These are phyloP conservation scores for Capsella rubella DNA, from an alignment of 441 rosid genomes.

Conservation along the genomic window DNA sequence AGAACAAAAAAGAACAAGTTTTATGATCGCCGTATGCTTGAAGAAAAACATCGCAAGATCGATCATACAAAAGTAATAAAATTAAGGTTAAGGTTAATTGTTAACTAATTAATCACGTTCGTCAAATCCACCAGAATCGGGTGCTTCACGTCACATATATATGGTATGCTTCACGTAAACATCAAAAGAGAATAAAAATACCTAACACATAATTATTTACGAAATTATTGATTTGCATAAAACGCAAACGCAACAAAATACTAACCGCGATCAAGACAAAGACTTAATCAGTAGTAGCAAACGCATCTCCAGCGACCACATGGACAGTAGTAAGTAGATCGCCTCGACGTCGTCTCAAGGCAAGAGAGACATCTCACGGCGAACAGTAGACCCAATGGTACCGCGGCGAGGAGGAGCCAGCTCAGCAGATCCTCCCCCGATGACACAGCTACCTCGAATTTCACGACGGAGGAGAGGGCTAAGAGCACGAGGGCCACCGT, in stretches of 20 bases:
- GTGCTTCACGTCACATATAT: constrained; percentile 25
- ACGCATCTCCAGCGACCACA: constrained; percentile 54
- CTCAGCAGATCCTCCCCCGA: constrained; percentile 41
- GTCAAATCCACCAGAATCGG: constrained; percentile 27
- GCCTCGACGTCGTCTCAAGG: constrained; percentile 41
- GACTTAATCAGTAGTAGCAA: constrained; percentile 37
- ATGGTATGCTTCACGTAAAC: constrained; percentile 23
- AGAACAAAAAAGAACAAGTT: background rate
- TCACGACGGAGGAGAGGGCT: constrained; percentile 49
- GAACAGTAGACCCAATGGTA: constrained; percentile 40
- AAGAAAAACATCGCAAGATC: background rate
- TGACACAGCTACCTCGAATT: constrained; percentile 41
- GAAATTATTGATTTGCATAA: constrained; percentile 15
- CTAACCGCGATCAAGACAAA: constrained; percentile 28
- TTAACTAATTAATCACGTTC: constrained; percentile 2
- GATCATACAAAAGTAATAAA: constrained; percentile 3
- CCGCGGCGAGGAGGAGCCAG: constrained; percentile 47
- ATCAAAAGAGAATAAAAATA: constrained; percentile 20
- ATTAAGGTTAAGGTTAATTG: background rate
- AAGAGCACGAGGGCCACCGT: constrained; percentile 49
- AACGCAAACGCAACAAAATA: constrained; percentile 32
- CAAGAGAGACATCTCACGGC: constrained; percentile 48
- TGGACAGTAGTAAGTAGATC: constrained; percentile 37
- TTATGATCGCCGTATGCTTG: background rate
- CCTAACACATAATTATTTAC: background rate